Base-by-base conservation (phyloP, 179 eudicot species). In the Pouteria campechiana region DNA sequence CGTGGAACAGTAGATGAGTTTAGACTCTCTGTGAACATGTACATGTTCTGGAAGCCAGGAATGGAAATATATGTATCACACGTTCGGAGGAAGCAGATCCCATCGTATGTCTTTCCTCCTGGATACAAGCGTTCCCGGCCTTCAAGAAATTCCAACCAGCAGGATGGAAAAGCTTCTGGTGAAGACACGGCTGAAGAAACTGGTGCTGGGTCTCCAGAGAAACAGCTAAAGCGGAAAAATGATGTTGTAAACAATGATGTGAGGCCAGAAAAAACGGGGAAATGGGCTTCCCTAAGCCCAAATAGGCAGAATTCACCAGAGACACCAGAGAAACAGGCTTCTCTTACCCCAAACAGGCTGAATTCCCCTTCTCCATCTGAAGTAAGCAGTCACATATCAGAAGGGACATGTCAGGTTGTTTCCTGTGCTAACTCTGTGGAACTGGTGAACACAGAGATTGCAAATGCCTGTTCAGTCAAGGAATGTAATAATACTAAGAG, bases 31-130 rank as follows among this genome's bases (percentile, higher is more conserved):
- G 58, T 81, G 42, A 69, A 65, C 33, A 61, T 67, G 68, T 90
- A 79, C 43, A 18, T 63, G 44, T 79, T 72, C 50, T 86, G 98
- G 98, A 81, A 76, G 52, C 90, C 78, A 2, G 93, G 98, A 18
- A 86, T 85, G 98, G 90, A 76, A 44, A 70, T 85, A n/a, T 62
- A 50, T 15, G 93, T 90, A 24, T 79, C 86, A 48, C 93, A 90
- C 65, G 79, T 85, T 33, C 75, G 79, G 15, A 76, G 81, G 60
- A 76, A 65, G 69, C 78, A 62, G 52, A 71, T 90, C 32, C 98
- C 98, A 0, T 15, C 69, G 11, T 89, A 69, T 55, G 80, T 89
- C 6, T 74, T 72, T 28, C 89, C 93, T 7, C 83, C 72, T 30
- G 85, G 83, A 21, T 61, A 69, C 50, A 69, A 49, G 32, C 68